Evolutionary conservation across 768 basidiomycete species (phyloP).

Genomic region (Trametes cubensis): DNA sequence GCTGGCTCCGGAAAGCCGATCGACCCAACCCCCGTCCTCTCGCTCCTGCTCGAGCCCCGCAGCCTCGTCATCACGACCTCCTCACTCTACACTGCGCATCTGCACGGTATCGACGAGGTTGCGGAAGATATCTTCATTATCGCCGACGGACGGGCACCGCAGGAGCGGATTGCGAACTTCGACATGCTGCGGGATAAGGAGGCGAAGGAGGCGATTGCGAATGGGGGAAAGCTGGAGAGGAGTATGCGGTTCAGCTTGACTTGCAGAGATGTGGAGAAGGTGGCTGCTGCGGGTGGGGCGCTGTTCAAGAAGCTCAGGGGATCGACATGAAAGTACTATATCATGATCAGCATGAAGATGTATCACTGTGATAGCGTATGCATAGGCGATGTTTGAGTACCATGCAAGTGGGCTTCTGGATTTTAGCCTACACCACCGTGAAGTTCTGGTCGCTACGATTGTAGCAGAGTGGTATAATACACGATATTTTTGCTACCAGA

Average conservation of each 20-base stretch:
- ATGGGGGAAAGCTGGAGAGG: conserved; percentile 59
- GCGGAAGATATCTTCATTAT: conserved; percentile 47
- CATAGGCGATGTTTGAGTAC: too few relatives aligned
- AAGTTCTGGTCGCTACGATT: too few relatives aligned
- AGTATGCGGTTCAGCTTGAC: conserved; percentile 78
- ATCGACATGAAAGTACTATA: background rate
- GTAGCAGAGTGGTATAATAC: too few relatives aligned
- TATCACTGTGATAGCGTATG: background rate
- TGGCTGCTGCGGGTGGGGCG: conserved; percentile 35
- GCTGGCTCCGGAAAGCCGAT: conserved; percentile 53
- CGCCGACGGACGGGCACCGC: conserved; percentile 31
- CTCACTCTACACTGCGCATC: conserved; percentile 65
- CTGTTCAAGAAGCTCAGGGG: conserved; percentile 19
- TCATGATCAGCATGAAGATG: background rate
- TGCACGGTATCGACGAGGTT: conserved; percentile 80
- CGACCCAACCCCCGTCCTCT: conserved; percentile 63
- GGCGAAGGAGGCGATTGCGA: conserved; percentile 41
- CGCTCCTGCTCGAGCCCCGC: conserved; percentile 81
- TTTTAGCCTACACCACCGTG: too few relatives aligned
- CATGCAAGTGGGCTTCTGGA: too few relatives aligned
- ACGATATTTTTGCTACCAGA: too few relatives aligned
- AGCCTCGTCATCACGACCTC: conserved; percentile 79
- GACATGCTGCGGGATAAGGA: conserved; percentile 48
- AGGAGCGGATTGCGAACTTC: conserved; percentile 57
- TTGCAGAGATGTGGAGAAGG: conserved; percentile 78